phyloP scores from a whole-genome alignment of 164 flowering plant genomes.

The Pachysandra terminalis region DNA sequence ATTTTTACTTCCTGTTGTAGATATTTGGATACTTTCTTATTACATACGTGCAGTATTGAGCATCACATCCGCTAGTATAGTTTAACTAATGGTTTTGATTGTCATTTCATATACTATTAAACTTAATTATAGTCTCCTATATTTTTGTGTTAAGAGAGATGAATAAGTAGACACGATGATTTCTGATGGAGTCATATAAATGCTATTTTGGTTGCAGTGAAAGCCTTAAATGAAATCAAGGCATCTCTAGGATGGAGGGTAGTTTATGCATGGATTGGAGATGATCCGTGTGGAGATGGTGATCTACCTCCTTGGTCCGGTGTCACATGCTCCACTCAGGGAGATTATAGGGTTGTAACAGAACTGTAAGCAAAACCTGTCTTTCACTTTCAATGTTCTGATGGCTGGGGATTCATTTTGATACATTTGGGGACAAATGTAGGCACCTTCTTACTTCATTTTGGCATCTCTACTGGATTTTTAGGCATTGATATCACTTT shows the following conservation, averaged over 20 bases:
- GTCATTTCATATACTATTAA: not conserved
- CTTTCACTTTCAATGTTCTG: not conserved
- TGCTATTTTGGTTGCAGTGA: conserved; percentile 35
- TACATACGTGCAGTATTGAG: too few relatives aligned
- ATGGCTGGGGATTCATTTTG: not conserved
- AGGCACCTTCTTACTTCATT: not conserved
- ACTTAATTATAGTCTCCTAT: not conserved
- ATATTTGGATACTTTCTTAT: too few relatives aligned
- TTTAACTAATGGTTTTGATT: too few relatives aligned
- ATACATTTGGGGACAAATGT: not conserved
- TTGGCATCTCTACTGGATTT: not conserved
- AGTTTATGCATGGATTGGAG: conserved; percentile 78
- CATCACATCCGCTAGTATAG: too few relatives aligned
- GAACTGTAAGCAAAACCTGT: conserved; percentile 37
- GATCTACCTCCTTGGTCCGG: conserved; percentile 77
- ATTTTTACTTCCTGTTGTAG: too few relatives aligned
- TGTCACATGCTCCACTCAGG: conserved; percentile 61
- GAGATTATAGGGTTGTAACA: conserved; percentile 72
- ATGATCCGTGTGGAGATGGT: conserved; percentile 83
- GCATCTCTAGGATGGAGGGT: conserved; percentile 80
- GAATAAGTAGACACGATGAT: too few relatives aligned
- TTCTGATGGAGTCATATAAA: not conserved
- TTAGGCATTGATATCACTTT: not conserved
- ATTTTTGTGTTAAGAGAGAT: not conserved
- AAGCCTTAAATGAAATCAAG: conserved; percentile 73